Evolutionary conservation across 2,329 filamentous ascomycete genomes (phyloP), one percentile per base, ranked within the genome.

Genomic region (Grosmannia clavigera): DNA sequence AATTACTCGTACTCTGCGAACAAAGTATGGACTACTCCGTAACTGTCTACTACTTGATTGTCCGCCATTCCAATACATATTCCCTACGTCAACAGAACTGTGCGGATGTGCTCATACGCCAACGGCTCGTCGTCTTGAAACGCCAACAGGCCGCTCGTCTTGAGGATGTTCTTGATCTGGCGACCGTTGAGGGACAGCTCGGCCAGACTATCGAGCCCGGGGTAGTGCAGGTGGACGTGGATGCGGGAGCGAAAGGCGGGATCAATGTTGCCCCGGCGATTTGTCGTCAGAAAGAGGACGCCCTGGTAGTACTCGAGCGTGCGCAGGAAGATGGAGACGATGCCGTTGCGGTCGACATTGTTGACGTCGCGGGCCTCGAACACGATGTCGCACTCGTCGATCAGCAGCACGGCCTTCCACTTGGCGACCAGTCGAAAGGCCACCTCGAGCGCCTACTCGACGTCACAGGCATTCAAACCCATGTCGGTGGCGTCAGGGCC

Each of bases 381-480:
- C 33, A 67, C 65, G 46, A 66, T 63, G 65, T 86, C 83, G 27
- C 82, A 85, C 73, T 90, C 86, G 67, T 90, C 86, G 1, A 90
- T 79, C 3, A 90, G 77, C 0, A 90, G 74, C 2, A 90, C 81
- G 0, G 85, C 86, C 54, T 85, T 84, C 87, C 87, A 90, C 1
- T 79, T 79, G 62, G 87, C 83, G 1, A 87, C 86, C 62, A 92
- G 84, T 67, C 88, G 84, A 62, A 92, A 78, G 60, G 88, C 86
- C 61, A 81, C 81, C 66, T 80, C 81, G 38, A 90, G 77, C 65
- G 84, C 83, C 12, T 74, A 74, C 69, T 90, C 88, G 0, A 92
- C 78, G 19, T 79, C 79, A 61, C 79, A 77, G 0, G 84, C 80
- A 59, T 85, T 80, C 1, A 83, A 83, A 33, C 88, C 87, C 0